Base-by-base conservation (phyloP, 2,329 filamentous ascomycete species). In the Venturiaceae sp. region DNA sequence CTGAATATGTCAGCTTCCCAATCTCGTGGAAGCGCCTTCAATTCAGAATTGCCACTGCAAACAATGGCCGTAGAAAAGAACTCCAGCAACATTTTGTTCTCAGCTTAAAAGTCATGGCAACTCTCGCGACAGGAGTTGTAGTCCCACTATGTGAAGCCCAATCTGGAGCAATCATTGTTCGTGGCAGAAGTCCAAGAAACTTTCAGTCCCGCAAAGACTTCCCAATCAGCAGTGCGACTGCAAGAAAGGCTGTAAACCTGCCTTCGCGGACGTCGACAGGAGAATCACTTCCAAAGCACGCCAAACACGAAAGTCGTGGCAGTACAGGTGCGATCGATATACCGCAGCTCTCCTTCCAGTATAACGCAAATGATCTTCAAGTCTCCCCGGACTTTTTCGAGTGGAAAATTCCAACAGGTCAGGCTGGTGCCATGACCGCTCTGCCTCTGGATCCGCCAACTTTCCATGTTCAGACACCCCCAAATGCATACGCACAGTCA, bases 71-170 rank as follows among this genome's bases (percentile, higher is more conserved):
- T 61, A 82, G 92, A 62, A 95, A 96, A 75, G 92, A 97, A 71
- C 81, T 97, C 50, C 92, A 97, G 69, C 92, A 97, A 69, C 92
- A 97, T 74, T 97, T 97, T 71, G 85, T 95, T 11, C 80, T 97
- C 60, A 87, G 91, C 62, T 77, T 97, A 55, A 95, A 92, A 71
- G 86, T 96, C 9, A 78, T 92, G 63, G 92, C 87, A 16, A 94
- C 90, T 0, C 75, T 97, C 54, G 82, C 89, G 1, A 94, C 90
- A 61, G 90, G 90, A n/a, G 81, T 80, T 34, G 95, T 92, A 71
- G 81, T 90, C 34, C 81, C 90, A 7, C 80, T 96, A 55, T 88
- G 87, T 55, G 92, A 96, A 72, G 85, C 90, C 16, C 86, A 86
- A 32, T 96, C 92, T 0, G 88, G 90, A 1, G 90, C 92, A 2